Conservation (phyloP, 768 basidiomycete genomes). For the Leccinum fibrillosum region DNA sequence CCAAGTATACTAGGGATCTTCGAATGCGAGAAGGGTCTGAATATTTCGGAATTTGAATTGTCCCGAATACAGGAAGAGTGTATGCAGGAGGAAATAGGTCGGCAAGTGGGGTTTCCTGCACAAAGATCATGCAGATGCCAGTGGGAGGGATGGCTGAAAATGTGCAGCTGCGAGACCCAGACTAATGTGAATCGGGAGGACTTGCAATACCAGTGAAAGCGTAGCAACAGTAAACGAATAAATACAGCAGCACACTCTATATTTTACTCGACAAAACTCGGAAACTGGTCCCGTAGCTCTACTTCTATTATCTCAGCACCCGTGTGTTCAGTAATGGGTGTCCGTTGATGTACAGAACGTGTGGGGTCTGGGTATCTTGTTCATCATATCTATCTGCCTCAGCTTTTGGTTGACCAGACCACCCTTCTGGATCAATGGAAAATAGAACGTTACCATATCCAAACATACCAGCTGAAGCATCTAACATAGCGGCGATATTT, state of each 20-base stretch:
- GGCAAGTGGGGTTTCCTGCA: too few species aligned
- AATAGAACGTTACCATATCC: constrained; percentile 50
- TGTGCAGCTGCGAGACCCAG: too few species aligned
- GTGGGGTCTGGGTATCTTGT: constrained; percentile 35
- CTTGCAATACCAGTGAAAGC: background rate
- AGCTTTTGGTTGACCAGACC: constrained; percentile 22
- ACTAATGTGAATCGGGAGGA: too few species aligned
- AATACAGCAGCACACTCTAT: background rate
- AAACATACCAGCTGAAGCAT: constrained; percentile 40
- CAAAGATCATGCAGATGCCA: too few species aligned
- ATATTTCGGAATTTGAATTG: background rate
- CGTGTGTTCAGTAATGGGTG: constrained; percentile 75
- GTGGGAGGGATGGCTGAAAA: too few species aligned
- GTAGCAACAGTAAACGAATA: background rate
- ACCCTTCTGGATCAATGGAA: constrained; percentile 41
- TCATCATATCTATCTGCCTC: constrained; percentile 17
- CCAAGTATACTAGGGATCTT: too few species aligned
- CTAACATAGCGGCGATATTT: constrained; percentile 53
- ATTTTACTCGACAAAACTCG: background rate
- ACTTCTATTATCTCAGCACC: constrained; percentile 46
- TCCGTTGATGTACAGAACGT: constrained; percentile 73
- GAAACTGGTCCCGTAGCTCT: background rate
- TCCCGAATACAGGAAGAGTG: too few species aligned
- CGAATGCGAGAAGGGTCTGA: too few species aligned
- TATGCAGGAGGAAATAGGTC: too few species aligned